Base-by-base conservation (phyloP, 1,284 basidiomycete species). In the Rhodotorula glutinis region DNA sequence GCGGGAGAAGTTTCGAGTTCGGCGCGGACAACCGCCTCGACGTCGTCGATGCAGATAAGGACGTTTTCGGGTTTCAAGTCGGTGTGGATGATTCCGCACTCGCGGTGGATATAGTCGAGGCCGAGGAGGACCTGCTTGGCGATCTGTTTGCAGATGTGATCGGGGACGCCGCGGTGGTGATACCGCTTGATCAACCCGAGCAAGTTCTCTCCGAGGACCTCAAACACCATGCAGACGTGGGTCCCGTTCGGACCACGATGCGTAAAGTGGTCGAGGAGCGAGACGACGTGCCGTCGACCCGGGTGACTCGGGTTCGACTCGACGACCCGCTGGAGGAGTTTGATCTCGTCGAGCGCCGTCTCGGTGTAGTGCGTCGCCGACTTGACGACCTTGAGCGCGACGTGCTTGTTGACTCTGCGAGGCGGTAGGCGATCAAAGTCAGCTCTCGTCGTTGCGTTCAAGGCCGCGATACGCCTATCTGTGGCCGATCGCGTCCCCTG, bases 191-290 rank as follows among this genome's bases (percentile, higher is more conserved):
- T 97, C 74, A 98, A 85, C 3, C 94, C 94, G 1, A 98, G 85
- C n/a, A 98, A 82, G 78, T 97, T 98, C 82, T 98, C 96, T 65
- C 96, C 95, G 16, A 98, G 85, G 44, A 98, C 96, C 80, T 98
- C 95, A 77, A 98, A 98, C 23, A 98, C 95, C 95, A 98, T 98
- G 84, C 96, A 98, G 71, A 98, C 91, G 80, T 98, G 95, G 25
- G 87, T 89, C 57, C 95, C 95, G 78, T 98, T 97, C 21, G 94
- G 94, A 0, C 95, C 96, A 69, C 89, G 89, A 81, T 98, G 96
- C 47, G 89, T 86, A 80, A 98, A 98, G 78, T 97, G 92, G 82
- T 98, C 95, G 57, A 98, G 88, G 75, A 98, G 90, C 40, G 90
- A 91, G 78, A 98, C 95, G 79, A 97, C 93, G 76, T 91, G 89